phyloP scores from a whole-genome alignment of 192 early-diverging fungal species.

The Gigaspora rosea region DNA sequence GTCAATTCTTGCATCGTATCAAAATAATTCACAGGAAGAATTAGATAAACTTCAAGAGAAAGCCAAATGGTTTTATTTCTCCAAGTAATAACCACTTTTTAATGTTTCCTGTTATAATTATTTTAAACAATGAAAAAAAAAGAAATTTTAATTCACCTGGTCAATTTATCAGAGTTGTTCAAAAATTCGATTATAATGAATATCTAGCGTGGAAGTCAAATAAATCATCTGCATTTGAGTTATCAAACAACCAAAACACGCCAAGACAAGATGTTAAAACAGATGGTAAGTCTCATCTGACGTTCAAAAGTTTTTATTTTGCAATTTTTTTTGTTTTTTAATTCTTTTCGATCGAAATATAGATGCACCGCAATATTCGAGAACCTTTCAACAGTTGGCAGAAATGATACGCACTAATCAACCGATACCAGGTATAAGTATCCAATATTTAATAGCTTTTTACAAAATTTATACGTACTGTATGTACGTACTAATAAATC shows the following conservation, averaged over 20 bases:
- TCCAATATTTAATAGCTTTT: not conserved
- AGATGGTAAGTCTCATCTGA: not conserved
- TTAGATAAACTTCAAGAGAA: constrained; percentile 31
- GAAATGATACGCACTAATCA: constrained; percentile 46
- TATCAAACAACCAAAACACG: not conserved
- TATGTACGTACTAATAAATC: too few relatives aligned
- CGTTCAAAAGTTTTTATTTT: not conserved
- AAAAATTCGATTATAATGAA: constrained; percentile 37
- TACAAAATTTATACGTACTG: not conserved
- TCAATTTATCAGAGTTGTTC: constrained; percentile 34
- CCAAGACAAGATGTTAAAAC: not conserved
- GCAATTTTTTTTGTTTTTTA: not conserved
- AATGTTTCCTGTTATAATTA: not conserved
- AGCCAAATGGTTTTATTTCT: constrained; percentile 50
- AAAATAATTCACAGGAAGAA: constrained; percentile 35
- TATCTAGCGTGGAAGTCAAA: constrained; percentile 40
- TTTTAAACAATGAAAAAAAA: not conserved
- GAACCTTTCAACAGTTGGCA: constrained; percentile 44
- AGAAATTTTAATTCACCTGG: not conserved
- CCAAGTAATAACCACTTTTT: constrained; percentile 36
- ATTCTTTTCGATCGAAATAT: not conserved
- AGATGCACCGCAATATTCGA: constrained; percentile 31
- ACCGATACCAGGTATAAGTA: constrained; percentile 41
- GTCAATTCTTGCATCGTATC: constrained; percentile 35
- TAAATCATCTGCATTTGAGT: not conserved